These are phyloP conservation scores for Spongiforma sp. DNA, from an alignment of 1,284 basidiomycete species.

Conservation along the genomic window DNA sequence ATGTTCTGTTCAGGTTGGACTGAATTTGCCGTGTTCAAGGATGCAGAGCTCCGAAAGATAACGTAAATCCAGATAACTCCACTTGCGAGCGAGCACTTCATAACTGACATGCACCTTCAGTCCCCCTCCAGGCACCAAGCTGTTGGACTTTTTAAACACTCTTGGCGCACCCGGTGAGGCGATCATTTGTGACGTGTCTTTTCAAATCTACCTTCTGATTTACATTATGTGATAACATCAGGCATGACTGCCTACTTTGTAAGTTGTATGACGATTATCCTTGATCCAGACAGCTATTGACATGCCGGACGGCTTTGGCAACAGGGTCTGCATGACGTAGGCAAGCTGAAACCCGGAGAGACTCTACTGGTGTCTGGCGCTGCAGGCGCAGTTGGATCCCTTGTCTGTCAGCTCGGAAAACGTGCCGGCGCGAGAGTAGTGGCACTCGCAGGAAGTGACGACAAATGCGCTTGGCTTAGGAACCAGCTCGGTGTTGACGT, in stretches of 20 bases:
- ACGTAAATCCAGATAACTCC: slow-evolving; percentile 27
- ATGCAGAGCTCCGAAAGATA: slow-evolving; percentile 56
- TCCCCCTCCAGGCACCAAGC: slow-evolving; percentile 56
- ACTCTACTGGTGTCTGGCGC: slow-evolving; percentile 88
- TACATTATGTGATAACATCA: slow-evolving; percentile 29
- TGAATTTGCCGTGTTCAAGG: slow-evolving; percentile 72
- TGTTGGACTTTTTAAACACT: slow-evolving; percentile 79
- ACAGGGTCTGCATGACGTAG: slow-evolving; percentile 86
- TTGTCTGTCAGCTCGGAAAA: slow-evolving; percentile 82
- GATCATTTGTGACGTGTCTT: not conserved
- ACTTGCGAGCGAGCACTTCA: not conserved
- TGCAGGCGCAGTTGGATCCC: slow-evolving; percentile 84
- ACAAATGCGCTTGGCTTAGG: slow-evolving; percentile 86
- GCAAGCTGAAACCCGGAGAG: slow-evolving; percentile 80
- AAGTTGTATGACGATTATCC: slow-evolving; percentile 18
- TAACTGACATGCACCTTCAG: slow-evolving; percentile 37
- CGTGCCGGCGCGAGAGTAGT: slow-evolving; percentile 79
- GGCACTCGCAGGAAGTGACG: slow-evolving; percentile 70
- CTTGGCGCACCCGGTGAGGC: slow-evolving; percentile 71
- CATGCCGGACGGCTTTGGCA: slow-evolving; percentile 1
- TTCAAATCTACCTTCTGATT: slow-evolving; percentile 4
- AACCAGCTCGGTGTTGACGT: slow-evolving; percentile 82
- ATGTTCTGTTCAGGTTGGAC: slow-evolving; percentile 79
- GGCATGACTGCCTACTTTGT: slow-evolving; percentile 88
- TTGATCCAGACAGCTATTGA: slow-evolving; percentile 3